Percentiles rank a stretch among this genome's conserved stretches.
Conservation (phyloP, 768 basidiomycete species). For the Rhizopogon roseolus region DNA sequence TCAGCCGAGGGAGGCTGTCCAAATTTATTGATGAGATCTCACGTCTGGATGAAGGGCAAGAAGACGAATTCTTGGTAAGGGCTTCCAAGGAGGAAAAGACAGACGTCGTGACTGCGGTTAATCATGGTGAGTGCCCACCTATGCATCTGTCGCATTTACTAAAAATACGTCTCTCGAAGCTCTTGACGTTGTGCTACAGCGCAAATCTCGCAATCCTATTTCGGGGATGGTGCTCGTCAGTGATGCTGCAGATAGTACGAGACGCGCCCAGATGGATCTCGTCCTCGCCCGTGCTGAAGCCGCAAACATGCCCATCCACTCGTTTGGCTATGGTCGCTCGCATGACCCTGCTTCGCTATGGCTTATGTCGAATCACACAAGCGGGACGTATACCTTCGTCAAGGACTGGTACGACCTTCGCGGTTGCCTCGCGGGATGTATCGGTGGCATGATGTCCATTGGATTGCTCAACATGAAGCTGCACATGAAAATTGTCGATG, state of each 20-base stretch:
- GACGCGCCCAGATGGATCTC: slow-evolving; percentile 96
- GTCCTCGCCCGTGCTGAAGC: slow-evolving; percentile 96
- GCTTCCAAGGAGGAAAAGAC: slow-evolving; percentile 89
- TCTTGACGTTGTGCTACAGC: slow-evolving; percentile 90
- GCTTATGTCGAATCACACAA: slow-evolving; percentile 98
- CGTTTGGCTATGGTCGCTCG: slow-evolving; percentile 93
- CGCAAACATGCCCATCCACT: slow-evolving; percentile 94
- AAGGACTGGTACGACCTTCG: slow-evolving; percentile 97
- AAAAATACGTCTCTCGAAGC: slow-evolving; percentile 36
- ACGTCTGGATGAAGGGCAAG: slow-evolving; percentile 35
- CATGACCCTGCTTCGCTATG: slow-evolving; percentile 97
- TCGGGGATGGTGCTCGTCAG: slow-evolving; percentile 92
- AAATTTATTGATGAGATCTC: slow-evolving; percentile 76
- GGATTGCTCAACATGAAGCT: slow-evolving; percentile 91
- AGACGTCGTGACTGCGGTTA: slow-evolving; percentile 98
- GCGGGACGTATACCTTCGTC: slow-evolving; percentile 96
- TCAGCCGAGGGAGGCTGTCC: slow-evolving; percentile 64
- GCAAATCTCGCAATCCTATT: slow-evolving; percentile 85
- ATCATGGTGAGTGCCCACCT: slow-evolving; percentile 59
- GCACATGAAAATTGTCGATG: slow-evolving; percentile 90
- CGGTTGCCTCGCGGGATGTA: slow-evolving; percentile 86
- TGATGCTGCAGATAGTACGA: slow-evolving; percentile 87
- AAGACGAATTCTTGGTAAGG: slow-evolving; percentile 63
- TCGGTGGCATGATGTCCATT: slow-evolving; percentile 96
- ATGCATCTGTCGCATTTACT: background rate